phyloP scores from a whole-genome alignment of 2,329 filamentous ascomycete species.

The Neofusicoccum parvum region DNA sequence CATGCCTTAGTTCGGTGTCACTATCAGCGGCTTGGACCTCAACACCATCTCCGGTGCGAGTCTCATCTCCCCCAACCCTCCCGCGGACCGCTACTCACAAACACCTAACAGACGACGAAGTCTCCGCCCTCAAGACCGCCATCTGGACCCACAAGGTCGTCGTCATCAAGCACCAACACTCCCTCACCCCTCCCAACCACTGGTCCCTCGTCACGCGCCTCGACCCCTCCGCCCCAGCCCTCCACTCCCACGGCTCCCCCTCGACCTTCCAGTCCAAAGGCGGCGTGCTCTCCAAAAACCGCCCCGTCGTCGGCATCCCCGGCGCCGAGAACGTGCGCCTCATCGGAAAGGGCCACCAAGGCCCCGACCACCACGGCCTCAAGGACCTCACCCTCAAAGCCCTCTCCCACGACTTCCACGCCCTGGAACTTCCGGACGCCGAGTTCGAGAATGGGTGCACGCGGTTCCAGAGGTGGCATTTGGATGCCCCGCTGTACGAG shows the following conservation, averaged over 20 bases:
- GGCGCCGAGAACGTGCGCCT: conserved; percentile 23
- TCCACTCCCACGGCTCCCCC: conserved; percentile 48
- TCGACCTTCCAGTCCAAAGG: conserved; percentile 46
- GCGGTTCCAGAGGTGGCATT: conserved; percentile 24
- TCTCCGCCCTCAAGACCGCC: conserved; percentile 40
- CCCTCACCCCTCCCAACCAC: conserved; percentile 46
- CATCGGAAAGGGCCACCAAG: conserved; percentile 11
- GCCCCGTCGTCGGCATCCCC: too few relatives aligned
- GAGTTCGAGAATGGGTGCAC: conserved; percentile 23
- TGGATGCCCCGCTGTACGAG: conserved; percentile 21
- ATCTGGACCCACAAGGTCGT: conserved; percentile 50
- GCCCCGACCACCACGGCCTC: neutral
- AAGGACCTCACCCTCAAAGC: neutral
- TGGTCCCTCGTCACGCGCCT: conserved; percentile 50
- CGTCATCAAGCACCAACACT: conserved; percentile 47
- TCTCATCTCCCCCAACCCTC: too few relatives aligned
- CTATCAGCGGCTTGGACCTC: conserved; percentile 42
- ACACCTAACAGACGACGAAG: conserved; percentile 41
- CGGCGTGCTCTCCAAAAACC: conserved; percentile 26
- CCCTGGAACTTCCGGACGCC: neutral
- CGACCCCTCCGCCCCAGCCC: conserved; percentile 44
- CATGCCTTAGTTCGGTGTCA: conserved; percentile 23
- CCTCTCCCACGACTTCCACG: neutral
- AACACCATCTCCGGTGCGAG: conserved; percentile 23
- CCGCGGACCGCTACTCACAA: too few relatives aligned